Percentiles rank a stretch among this genome's conserved stretches.
phyloP scores from a whole-genome alignment of 2,329 filamentous ascomycete genomes.

The Sarocladium kiliense region DNA sequence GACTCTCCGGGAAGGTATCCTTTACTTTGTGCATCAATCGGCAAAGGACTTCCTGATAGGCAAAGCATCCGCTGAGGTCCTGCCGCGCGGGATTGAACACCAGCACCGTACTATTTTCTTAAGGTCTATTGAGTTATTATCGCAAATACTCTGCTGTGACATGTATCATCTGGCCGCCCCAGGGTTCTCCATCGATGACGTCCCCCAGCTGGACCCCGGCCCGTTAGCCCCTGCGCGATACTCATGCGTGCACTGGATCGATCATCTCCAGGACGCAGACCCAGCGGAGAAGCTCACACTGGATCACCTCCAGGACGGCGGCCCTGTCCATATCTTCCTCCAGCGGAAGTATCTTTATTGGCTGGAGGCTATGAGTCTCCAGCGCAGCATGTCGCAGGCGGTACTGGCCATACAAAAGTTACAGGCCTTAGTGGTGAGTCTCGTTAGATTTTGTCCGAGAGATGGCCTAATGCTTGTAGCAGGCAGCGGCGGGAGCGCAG shows the following conservation, averaged over 20 bases:
- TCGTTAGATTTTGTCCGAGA: slow-evolving; percentile 3
- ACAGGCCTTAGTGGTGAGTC: slow-evolving; percentile 1
- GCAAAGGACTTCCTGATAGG: slow-evolving; percentile 29
- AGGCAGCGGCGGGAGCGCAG: not conserved
- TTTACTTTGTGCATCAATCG: slow-evolving; percentile 37
- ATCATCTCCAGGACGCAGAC: slow-evolving; percentile 5
- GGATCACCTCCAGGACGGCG: slow-evolving; percentile 14
- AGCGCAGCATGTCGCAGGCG: slow-evolving; percentile 19
- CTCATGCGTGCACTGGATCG: slow-evolving; percentile 18
- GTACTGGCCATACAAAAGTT: slow-evolving; percentile 15
- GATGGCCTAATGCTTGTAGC: not conserved
- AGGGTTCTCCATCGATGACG: slow-evolving; percentile 11
- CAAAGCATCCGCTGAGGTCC: not conserved
- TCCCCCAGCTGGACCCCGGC: slow-evolving; percentile 11
- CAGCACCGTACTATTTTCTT: slow-evolving; percentile 25
- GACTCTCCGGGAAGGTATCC: slow-evolving; percentile 19
- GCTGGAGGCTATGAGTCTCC: slow-evolving; percentile 36
- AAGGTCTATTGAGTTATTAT: slow-evolving; percentile 20
- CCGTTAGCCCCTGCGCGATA: slow-evolving; percentile 16
- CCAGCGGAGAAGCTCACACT: not conserved
- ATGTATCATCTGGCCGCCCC: slow-evolving; percentile 24
- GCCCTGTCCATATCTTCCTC: slow-evolving; percentile 26
- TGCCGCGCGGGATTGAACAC: not conserved
- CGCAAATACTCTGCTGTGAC: slow-evolving; percentile 23
- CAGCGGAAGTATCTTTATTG: slow-evolving; percentile 32